Conservation (phyloP, 2,329 filamentous ascomycete species). For the Mycosphaerella sp. region DNA sequence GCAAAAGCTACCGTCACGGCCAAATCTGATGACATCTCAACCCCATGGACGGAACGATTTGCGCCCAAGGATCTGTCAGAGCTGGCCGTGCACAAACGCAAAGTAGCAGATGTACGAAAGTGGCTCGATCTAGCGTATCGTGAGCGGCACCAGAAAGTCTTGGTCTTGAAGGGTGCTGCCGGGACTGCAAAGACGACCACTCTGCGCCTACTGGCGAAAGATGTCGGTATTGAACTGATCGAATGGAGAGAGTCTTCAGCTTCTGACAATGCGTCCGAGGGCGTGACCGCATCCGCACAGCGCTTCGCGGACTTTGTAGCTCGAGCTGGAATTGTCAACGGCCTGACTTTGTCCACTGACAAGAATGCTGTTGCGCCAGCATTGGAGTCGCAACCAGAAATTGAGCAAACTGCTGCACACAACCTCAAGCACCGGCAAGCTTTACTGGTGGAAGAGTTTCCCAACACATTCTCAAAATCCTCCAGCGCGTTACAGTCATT, state of each 20-base stretch:
- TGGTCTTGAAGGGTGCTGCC: constrained; percentile 78
- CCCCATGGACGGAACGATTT: constrained; percentile 86
- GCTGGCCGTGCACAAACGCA: constrained; percentile 89
- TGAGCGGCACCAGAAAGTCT: constrained; percentile 41
- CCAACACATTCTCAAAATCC: constrained; percentile 44
- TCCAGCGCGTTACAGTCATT: constrained; percentile 49
- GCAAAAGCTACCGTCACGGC: constrained; percentile 31
- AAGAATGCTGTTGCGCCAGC: constrained; percentile 11
- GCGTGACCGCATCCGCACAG: constrained; percentile 62
- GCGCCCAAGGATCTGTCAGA: constrained; percentile 70
- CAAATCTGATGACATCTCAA: constrained; percentile 47
- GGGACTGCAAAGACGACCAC: constrained; percentile 93
- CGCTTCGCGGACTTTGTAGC: constrained; percentile 92
- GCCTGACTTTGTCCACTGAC: constrained; percentile 49
- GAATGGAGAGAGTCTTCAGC: constrained; percentile 86
- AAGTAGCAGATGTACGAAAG: constrained; percentile 74
- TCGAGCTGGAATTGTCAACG: constrained; percentile 72
- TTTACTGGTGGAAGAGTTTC: constrained; percentile 47
- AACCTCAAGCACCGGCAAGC: constrained; percentile 30
- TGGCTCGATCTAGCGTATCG: constrained; percentile 74
- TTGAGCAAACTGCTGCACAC: constrained; percentile 2
- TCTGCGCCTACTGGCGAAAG: constrained; percentile 66
- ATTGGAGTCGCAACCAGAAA: not conserved
- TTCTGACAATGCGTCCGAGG: constrained; percentile 53
- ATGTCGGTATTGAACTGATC: constrained; percentile 69